phyloP scores from a whole-genome alignment of 2,329 filamentous ascomycete genomes.

The Sclerotinia spermophila region DNA sequence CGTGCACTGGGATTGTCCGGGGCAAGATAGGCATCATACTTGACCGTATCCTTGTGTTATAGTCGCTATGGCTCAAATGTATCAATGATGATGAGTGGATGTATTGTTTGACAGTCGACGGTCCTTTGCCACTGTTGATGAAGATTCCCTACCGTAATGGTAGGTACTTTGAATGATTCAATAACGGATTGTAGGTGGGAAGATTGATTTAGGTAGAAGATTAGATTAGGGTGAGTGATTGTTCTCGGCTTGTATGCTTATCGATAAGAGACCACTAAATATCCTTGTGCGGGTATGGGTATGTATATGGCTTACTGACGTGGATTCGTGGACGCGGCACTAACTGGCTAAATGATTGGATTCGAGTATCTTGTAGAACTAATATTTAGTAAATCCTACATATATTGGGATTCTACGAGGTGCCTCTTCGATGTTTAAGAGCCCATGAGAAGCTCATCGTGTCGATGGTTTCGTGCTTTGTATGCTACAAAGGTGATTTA shows the following conservation, averaged over 20 bases:
- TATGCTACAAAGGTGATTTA: neutral
- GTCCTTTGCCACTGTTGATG: neutral
- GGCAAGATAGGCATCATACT: constrained; percentile 15
- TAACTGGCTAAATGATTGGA: neutral
- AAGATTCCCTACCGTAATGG: neutral
- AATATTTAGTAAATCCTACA: neutral
- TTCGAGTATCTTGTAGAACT: neutral
- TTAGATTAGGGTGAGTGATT: neutral
- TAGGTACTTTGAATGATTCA: constrained; percentile 3
- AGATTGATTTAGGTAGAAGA: constrained; percentile 12
- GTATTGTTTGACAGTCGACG: too few species aligned
- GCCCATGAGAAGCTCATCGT: neutral
- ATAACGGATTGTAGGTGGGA: neutral
- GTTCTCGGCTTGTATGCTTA: constrained; percentile 10
- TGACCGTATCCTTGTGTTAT: neutral
- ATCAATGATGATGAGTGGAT: neutral
- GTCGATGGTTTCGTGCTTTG: neutral
- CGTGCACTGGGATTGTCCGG: constrained; percentile 26
- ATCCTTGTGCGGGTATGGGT: neutral
- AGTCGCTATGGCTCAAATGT: neutral
- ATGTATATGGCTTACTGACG: constrained; percentile 2
- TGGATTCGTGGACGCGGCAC: neutral
- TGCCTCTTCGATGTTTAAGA: neutral
- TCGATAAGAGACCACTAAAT: constrained; percentile 15
- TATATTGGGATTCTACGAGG: neutral